Base-by-base conservation (phyloP, 2,329 filamentous ascomycete species). In the Aspergillus chevalieri region DNA sequence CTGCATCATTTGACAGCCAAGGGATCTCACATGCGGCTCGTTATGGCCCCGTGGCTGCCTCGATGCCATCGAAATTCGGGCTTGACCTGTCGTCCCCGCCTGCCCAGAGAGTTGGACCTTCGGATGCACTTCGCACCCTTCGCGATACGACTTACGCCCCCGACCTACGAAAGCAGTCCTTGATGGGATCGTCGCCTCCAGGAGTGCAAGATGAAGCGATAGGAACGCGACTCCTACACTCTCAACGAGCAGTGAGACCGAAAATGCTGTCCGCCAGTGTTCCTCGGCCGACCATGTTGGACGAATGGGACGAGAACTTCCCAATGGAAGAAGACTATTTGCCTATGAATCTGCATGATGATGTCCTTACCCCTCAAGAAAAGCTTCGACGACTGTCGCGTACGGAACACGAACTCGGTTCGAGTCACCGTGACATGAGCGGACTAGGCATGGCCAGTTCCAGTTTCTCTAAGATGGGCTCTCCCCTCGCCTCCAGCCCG, bases 1-100 rank as follows among this genome's bases (percentile, higher is more conserved):
- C 93, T 1, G 89, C 91, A 7, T 97, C 92, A 0, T 96, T 97
- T 67, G 93, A 97, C 70, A 95, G 90, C 60, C 93, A 96, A 63
- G 92, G 91, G 45, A 88, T 96, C 47, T 96, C 91, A 9, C 88
- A 92, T 66, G 90, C 89, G 54, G 91, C 92, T 15, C 83, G 89
- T 52, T 90, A 91, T 66, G 93, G 88, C 0, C 89, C 91, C 0
- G 90, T 94, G 69, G 91, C 92, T 6, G 89, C 91, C 0, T 97
- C 92, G 0, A 87, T 97, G 9, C 93, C 93, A 8, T 88, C 89
- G 46, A 89, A 92, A 60, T 96, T 97, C 61, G 88, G 88, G 12
- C 76, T 96, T 57, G 91, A 95, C 47, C 54, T 70, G 43, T 90
- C 87, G 7, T 41, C 38, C 17, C 90, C 90, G 4, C 86, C 89